Evolutionary conservation across 1,284 basidiomycete genomes (phyloP).

Genomic region (Trametes polyzona): DNA sequence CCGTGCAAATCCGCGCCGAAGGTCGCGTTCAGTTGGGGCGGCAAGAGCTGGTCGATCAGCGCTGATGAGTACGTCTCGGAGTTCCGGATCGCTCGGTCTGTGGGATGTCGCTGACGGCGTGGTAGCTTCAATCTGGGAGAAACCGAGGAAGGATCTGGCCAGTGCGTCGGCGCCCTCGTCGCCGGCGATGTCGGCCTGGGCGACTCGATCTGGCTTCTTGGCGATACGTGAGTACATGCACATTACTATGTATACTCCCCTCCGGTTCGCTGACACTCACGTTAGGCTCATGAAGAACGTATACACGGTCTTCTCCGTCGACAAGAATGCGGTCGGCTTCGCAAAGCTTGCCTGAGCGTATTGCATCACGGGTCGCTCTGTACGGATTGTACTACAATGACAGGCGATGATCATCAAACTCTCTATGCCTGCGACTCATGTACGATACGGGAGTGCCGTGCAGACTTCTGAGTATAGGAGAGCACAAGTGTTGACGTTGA

Average conservation of each 20-base stretch:
- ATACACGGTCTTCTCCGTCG: constrained; percentile 11
- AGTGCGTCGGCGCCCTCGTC: constrained; percentile 30
- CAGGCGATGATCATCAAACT: too few relatives aligned
- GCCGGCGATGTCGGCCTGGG: constrained; percentile 25
- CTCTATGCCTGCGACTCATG: too few relatives aligned
- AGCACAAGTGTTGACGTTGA: too few relatives aligned
- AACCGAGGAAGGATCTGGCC: constrained; percentile 8
- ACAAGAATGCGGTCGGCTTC: constrained; percentile 19
- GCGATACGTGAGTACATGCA: constrained; percentile 26
- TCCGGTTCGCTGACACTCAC: constrained; percentile 12
- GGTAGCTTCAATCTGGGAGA: constrained; percentile 30
- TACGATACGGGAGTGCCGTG: too few relatives aligned
- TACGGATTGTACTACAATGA: too few relatives aligned
- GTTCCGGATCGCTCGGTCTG: too few relatives aligned
- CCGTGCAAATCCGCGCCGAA: constrained; percentile 43
- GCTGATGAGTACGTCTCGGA: constrained; percentile 23
- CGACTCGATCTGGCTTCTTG: constrained; percentile 31
- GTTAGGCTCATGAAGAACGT: constrained; percentile 13
- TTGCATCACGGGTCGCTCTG: too few relatives aligned
- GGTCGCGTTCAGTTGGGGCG: constrained; percentile 47
- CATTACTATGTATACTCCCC: constrained; percentile 17
- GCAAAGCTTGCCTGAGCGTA: constrained; percentile 6
- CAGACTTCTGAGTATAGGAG: too few relatives aligned
- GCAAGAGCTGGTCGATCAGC: constrained; percentile 44
- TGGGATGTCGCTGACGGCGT: background rate